Evolutionary conservation across 2,329 filamentous ascomycete genomes (phyloP).

Genomic region (Trichoderma oligosporum): DNA sequence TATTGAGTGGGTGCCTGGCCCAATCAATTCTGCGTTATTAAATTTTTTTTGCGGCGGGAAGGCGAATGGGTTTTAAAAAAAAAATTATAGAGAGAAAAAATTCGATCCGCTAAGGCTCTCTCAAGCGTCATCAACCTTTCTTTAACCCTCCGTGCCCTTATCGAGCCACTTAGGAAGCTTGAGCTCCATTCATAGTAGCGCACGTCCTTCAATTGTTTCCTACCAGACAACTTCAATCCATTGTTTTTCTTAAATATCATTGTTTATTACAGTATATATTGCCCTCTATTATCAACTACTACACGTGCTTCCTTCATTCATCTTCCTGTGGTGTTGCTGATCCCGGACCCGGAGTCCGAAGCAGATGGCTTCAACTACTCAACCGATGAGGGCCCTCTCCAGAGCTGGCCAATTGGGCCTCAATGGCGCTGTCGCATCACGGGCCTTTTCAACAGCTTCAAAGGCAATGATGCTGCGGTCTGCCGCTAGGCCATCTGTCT

Average conservation of each 20-base stretch:
- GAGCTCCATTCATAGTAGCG: conserved; percentile 8
- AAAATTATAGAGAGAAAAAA: conserved; percentile 15
- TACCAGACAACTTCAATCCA: neutral
- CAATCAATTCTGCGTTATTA: conserved; percentile 21
- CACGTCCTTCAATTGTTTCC: neutral
- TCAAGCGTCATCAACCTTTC: conserved; percentile 16
- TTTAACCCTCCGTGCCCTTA: conserved; percentile 16
- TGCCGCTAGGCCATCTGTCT: conserved; percentile 30
- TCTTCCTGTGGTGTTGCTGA: conserved; percentile 1
- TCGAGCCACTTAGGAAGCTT: conserved; percentile 7
- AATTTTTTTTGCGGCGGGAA: conserved; percentile 19
- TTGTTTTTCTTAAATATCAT: neutral
- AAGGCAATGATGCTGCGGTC: conserved; percentile 23
- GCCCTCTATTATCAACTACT: neutral
- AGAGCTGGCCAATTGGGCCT: conserved; percentile 31
- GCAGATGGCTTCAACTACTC: conserved; percentile 45
- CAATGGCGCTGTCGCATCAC: conserved; percentile 30
- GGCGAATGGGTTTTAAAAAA: conserved; percentile 2
- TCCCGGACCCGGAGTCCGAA: conserved; percentile 12
- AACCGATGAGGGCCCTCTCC: conserved; percentile 40
- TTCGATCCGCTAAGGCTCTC: conserved; percentile 6
- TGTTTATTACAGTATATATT: neutral
- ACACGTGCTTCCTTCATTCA: neutral
- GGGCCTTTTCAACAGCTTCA: conserved; percentile 35
- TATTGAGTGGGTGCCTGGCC: conserved; percentile 14